phyloP scores from a whole-genome alignment of 1,139 yeast genomes.

The Scheffersomyces cryptocercus region DNA sequence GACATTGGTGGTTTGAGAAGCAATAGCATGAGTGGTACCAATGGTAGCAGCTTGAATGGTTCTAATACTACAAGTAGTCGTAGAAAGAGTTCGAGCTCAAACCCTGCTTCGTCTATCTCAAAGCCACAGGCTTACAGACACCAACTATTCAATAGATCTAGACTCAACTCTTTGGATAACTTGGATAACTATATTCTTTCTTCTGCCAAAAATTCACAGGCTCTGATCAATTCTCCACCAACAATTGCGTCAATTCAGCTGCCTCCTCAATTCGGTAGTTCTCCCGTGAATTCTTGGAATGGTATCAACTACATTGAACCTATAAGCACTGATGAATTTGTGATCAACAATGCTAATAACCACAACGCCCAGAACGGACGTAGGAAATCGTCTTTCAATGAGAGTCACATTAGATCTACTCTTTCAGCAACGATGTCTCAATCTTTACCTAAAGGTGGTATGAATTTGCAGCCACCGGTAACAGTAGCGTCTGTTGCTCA shows the following conservation, averaged over 20 bases:
- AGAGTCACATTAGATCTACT: constrained; percentile 44
- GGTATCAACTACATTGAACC: constrained; percentile 11
- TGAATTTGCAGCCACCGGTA: constrained; percentile 4
- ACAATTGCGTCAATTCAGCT: constrained; percentile 14
- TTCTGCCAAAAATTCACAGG: constrained; percentile 40
- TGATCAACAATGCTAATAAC: constrained; percentile 13
- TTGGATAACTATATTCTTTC: constrained; percentile 45
- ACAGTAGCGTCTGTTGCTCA: constrained; percentile 6
- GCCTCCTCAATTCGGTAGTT: constrained; percentile 6
- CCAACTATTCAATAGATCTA: constrained; percentile 39
- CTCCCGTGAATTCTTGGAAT: constrained; percentile 2
- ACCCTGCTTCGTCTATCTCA: constrained; percentile 13
- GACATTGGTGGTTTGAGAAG: constrained; percentile 12
- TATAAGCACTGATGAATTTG: constrained; percentile 19
- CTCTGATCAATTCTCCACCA: constrained; percentile 41
- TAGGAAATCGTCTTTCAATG: constrained; percentile 47
- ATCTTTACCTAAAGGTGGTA: constrained; percentile 20
- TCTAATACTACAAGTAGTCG: constrained; percentile 10
- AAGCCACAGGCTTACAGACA: constrained; percentile 21
- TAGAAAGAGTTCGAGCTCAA: constrained; percentile 33
- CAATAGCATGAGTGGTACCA: constrained; percentile 19
- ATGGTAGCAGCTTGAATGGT: constrained; percentile 27
- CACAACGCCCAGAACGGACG: constrained; percentile 20
- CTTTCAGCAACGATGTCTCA: constrained; percentile 32
- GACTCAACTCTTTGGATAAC: constrained; percentile 46